phyloP scores from a whole-genome alignment of 1,284 basidiomycete genomes.

The Peniophora sp. region DNA sequence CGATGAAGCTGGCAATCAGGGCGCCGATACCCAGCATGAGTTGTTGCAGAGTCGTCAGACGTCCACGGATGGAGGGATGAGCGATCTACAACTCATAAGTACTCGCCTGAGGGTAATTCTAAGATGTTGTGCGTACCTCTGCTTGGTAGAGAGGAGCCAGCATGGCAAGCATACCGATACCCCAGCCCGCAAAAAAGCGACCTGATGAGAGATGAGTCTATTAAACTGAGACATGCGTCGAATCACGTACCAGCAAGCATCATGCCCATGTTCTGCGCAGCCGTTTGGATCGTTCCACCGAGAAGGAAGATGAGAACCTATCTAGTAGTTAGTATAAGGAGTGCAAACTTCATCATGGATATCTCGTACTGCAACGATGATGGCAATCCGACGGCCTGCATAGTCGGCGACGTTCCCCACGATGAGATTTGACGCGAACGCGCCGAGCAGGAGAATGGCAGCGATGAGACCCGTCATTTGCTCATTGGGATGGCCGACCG shows the following conservation, averaged over 20 bases:
- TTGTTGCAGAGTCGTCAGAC: constrained; percentile 56
- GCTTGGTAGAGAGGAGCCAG: constrained; percentile 54
- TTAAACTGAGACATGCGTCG: no score
- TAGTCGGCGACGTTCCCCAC: constrained; percentile 22
- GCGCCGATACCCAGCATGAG: constrained; percentile 42
- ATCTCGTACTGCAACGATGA: constrained; percentile 23
- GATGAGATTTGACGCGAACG: constrained; percentile 30
- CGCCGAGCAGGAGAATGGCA: constrained; percentile 25
- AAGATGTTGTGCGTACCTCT: constrained; percentile 20
- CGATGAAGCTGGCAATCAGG: constrained; percentile 33
- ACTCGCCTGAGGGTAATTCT: not conserved
- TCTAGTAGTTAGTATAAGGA: no score
- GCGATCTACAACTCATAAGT: constrained; percentile 29
- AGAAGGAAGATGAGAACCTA: constrained; percentile 32
- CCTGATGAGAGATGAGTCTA: constrained; percentile 18
- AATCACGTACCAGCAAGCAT: constrained; percentile 46
- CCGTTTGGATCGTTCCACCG: constrained; percentile 45
- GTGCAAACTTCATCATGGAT: no score
- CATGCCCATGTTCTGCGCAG: constrained; percentile 44
- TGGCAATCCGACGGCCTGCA: constrained; percentile 20
- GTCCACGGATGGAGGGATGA: constrained; percentile 54
- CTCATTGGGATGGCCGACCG: constrained; percentile 19
- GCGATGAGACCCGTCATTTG: constrained; percentile 34
- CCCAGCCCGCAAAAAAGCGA: constrained; percentile 48
- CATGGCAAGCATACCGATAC: constrained; percentile 46